Percentiles rank a stretch among this genome's conserved stretches.
Evolutionary conservation across 2,329 filamentous ascomycete species (phyloP).

Genomic region (Botrytis byssoidea): DNA sequence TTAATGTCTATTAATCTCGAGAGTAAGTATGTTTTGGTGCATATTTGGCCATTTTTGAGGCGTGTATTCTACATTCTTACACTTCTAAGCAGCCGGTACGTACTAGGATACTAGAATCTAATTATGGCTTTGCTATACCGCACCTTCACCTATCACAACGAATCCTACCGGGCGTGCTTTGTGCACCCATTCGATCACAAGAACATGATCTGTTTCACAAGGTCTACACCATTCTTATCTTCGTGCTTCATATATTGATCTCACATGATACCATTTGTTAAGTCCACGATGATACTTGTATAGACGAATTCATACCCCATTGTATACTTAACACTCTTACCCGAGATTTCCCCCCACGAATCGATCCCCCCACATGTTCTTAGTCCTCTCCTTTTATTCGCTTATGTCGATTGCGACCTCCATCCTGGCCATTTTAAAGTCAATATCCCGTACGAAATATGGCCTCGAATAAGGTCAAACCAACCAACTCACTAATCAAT

Average conservation of each 20-base stretch:
- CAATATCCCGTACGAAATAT: background rate
- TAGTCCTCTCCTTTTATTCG: constrained; percentile 5
- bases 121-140: background rate
- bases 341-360: background rate
- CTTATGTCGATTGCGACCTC: background rate
- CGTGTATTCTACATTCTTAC: background rate
- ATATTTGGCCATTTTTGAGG: background rate
- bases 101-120: background rate
- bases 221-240: background rate
- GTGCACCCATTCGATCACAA: background rate
- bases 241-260: background rate
- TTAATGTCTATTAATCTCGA: background rate
- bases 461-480: background rate
- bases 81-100: background rate
- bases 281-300: background rate
- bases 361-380: background rate
- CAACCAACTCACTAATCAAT: background rate
- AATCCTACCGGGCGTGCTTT: background rate
- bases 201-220: background rate
- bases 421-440: too few species aligned
- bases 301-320: background rate
- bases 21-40: background rate
- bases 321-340: background rate
- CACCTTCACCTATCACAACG: background rate
- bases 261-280: background rate